These are phyloP conservation scores for Microcera coccophila DNA, from an alignment of 2,329 filamentous ascomycete genomes.

Conservation along the genomic window DNA sequence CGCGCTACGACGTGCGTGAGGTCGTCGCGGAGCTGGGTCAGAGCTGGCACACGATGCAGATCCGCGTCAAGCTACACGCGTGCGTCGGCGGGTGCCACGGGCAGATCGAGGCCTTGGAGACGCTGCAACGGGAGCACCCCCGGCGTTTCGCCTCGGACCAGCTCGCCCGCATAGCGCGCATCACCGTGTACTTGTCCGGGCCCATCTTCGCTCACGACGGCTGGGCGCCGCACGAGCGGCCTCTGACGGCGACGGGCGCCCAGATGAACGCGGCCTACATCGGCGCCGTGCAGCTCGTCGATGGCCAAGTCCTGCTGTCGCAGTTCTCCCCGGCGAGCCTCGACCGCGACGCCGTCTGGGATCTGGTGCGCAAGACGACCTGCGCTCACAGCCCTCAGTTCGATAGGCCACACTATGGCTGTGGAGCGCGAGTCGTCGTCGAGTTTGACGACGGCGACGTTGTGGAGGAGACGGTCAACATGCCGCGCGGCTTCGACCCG, in stretches of 20 bases:
- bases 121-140: conserved; percentile 12
- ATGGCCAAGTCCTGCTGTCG: conserved; percentile 31
- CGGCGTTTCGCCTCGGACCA: neutral
- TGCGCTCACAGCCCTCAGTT: neutral
- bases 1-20: conserved; percentile 15
- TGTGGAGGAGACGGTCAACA: neutral
- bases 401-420: neutral
- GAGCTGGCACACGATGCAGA: conserved; percentile 32
- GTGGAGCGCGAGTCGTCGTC: neutral
- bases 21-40: conserved; percentile 32
- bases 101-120: conserved; percentile 30
- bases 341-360: conserved; percentile 34
- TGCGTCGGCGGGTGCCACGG: conserved; percentile 37
- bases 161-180: neutral
- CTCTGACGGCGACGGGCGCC: conserved; percentile 34
- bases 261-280: conserved; percentile 38
- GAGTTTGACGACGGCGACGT: neutral
- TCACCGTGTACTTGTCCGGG: neutral
- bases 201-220: conserved; percentile 35
- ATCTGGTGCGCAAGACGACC: conserved; percentile 28
- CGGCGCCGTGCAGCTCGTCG: conserved; percentile 35
- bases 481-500: neutral
- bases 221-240: conserved; percentile 30
- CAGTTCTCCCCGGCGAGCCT: conserved; percentile 32
- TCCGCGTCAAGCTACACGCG: conserved; percentile 38